Percentiles rank a stretch among this genome's conserved stretches.
Evolutionary conservation across 169 alveolate species (phyloP).

Genomic region (Babesia divergens): DNA sequence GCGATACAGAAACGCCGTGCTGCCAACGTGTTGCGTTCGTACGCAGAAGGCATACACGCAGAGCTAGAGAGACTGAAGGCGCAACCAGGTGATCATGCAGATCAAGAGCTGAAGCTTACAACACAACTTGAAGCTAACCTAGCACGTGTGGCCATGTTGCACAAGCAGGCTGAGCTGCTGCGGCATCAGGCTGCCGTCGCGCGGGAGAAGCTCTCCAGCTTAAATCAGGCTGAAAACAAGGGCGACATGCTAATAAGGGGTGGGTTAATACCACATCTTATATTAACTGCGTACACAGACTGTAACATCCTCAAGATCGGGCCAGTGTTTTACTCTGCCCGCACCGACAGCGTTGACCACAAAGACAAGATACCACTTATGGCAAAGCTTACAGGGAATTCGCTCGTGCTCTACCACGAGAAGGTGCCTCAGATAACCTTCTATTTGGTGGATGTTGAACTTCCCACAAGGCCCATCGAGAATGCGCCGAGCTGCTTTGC

Average conservation of each 20-base stretch:
- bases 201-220: constrained; percentile 1
- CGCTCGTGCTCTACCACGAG: constrained; percentile 45
- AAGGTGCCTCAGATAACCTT: constrained; percentile 44
- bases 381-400: constrained; percentile 58
- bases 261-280: background rate
- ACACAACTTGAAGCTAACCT: constrained; percentile 57
- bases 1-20: constrained; percentile 58
- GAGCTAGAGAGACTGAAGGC: constrained; percentile 40
- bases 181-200: constrained; percentile 33
- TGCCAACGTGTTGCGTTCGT: constrained; percentile 45
- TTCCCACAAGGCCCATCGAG: constrained; percentile 57
- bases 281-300: background rate
- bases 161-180: constrained; percentile 57
- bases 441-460: constrained; percentile 44
- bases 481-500: constrained; percentile 56
- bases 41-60: constrained; percentile 47
- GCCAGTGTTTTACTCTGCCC: constrained; percentile 44
- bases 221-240: constrained; percentile 16
- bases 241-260: constrained; percentile 10
- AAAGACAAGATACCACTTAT: constrained; percentile 48
- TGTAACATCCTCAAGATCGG: constrained; percentile 58
- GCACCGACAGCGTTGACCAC: constrained; percentile 38
- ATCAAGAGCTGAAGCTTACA: constrained; percentile 30
- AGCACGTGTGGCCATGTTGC: constrained; percentile 37
- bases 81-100: constrained; percentile 26